A percentile compares a stretch with the other conserved stretches of the same genome.
These are phyloP conservation scores for Lathyrus sativus DNA, from an alignment of 306 rosid species.

Conservation along the genomic window DNA sequence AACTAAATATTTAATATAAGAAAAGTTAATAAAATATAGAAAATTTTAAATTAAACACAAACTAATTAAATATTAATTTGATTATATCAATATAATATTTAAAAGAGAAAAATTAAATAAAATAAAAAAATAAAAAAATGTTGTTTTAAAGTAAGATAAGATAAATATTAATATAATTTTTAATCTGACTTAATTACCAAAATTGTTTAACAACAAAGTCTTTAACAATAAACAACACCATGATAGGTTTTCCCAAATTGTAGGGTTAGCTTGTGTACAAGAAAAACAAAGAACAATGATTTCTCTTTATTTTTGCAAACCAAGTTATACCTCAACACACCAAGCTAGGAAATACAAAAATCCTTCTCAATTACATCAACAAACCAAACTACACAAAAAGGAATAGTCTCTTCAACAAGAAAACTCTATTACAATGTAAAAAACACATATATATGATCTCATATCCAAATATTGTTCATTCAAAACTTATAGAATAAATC, in stretches of 20 bases:
- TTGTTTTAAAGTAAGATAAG: too few relatives aligned
- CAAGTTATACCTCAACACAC: constrained; percentile 42
- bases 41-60: too few relatives aligned
- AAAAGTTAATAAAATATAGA: too few relatives aligned
- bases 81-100: too few relatives aligned
- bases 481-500: not conserved
- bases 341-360: constrained; percentile 4
- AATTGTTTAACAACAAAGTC: constrained; percentile 2
- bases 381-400: constrained; percentile 47
- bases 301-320: constrained; percentile 30
- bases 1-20: too few relatives aligned
- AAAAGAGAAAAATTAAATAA: too few relatives aligned
- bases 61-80: too few relatives aligned
- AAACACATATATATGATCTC: not conserved
- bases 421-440: constrained; percentile 1
- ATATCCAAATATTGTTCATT: constrained; percentile 9
- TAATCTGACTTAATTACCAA: not conserved
- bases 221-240: not conserved
- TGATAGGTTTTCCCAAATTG: not conserved
- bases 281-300: constrained; percentile 47
- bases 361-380: constrained; percentile 23
- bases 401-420: constrained; percentile 47
- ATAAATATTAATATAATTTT: too few relatives aligned
- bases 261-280: constrained; percentile 16
- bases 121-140: too few relatives aligned